Conservation (phyloP, 805 yeast genomes). For the Lipomyces starkeyi region DNA sequence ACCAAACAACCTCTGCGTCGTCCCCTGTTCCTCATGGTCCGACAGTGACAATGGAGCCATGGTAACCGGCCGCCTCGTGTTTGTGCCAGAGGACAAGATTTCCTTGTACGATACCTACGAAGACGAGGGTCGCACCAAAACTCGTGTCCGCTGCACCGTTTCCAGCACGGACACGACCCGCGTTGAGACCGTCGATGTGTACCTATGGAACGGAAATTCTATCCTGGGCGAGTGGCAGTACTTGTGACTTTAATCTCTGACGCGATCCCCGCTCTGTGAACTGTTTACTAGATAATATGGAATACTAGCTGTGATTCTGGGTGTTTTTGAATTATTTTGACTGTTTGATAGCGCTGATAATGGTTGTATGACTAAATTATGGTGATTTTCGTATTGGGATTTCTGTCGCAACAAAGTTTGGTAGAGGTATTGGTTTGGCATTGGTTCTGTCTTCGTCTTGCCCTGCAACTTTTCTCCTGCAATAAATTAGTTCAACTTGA, state of each 20-base stretch:
- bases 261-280: neutral
- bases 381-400: neutral
- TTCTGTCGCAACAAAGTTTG: neutral
- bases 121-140: constrained; percentile 26
- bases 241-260: neutral
- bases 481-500: neutral
- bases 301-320: neutral
- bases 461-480: neutral
- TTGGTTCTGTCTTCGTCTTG: neutral
- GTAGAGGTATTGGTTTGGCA: neutral
- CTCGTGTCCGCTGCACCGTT: constrained; percentile 20
- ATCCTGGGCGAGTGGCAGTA: constrained; percentile 29
- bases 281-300: neutral
- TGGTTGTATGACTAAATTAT: neutral
- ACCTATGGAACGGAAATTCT: constrained; percentile 32
- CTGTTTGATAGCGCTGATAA: neutral
- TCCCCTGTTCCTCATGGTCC: neutral
- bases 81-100: constrained; percentile 1
- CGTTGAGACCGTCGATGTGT: constrained; percentile 16
- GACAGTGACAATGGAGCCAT: neutral
- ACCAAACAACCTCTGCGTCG: constrained; percentile 16
- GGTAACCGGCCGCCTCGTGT: constrained; percentile 19
- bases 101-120: constrained; percentile 23
- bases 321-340: neutral
- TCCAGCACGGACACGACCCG: neutral